Base-by-base conservation (phyloP, 768 basidiomycete genomes). In the Leccinum subtestaceum region DNA sequence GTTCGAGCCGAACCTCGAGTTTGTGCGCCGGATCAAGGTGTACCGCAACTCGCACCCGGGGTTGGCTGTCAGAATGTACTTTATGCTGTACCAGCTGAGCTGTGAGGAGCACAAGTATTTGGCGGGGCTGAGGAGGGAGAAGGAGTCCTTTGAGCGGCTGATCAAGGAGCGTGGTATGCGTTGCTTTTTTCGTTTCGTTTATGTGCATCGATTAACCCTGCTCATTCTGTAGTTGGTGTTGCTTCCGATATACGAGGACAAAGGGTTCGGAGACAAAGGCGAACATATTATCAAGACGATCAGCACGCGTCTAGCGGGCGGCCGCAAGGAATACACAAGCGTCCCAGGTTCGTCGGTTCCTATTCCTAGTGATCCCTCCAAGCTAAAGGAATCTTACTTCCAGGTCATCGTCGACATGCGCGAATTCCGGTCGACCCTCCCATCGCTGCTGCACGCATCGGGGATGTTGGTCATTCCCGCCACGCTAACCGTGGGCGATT, bases 91-190 rank as follows among this genome's bases (percentile, higher is more conserved):
- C 73, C 81, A 85, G 57, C 85, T 91, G 66, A 95, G 93, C 51
- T 90, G 89, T 62, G 97, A 99, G 72, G 97, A 99, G 66, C 94
- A 96, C 72, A 91, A 91, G 71, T 99, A 97, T 72, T 81, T 99
- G 31, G 88, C 91, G 29, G 89, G 87, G 2, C 82, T 98, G 31
- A 79, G 94, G 51, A 85, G 87, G 60, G 97, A 99, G 76, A 98
- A 97, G 70, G 91, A 96, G 54, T 86, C 94, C 0, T 98, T 98
- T 66, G 91, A 97, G 73, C 80, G 86, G 57, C 75, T 99, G 23
- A 98, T 99, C 71, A 89, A 87, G 67, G 97, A 98, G 74, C 84
- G 92, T 51, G 92, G 87, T 49, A 95, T 96, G 63, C 67, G 91
- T 81, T 25, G 38, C n/a, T 10, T 19, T 19, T 43, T 19, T 43